Percentiles rank a stretch among this genome's conserved stretches.
phyloP scores from a whole-genome alignment of 202 grass and related monocot genomes.

The Musa balbisiana region DNA sequence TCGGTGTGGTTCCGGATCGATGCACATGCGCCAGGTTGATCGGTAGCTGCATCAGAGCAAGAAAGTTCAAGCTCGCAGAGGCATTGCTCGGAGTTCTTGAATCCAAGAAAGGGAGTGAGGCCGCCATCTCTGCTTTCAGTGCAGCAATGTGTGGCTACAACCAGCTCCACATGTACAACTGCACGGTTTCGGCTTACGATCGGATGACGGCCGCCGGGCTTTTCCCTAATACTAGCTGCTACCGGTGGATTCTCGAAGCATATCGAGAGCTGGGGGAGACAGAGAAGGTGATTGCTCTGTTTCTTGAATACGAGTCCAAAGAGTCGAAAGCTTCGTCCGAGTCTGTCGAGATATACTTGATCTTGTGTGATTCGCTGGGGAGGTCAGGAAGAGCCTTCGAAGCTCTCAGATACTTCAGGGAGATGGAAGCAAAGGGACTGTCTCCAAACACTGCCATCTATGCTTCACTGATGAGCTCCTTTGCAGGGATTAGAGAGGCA shows the following conservation, averaged over 20 bases:
- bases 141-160: conserved; percentile 77
- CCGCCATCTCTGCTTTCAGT: conserved; percentile 34
- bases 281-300: conserved; percentile 48
- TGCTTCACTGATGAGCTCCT: conserved; percentile 49
- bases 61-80: conserved; percentile 66
- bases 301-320: conserved; percentile 52
- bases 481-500: conserved; percentile 53
- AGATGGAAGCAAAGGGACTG: conserved; percentile 63
- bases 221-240: conserved; percentile 36
- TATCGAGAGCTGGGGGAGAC: conserved; percentile 42
- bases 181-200: conserved; percentile 51
- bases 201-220: conserved; percentile 42
- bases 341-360: conserved; percentile 38
- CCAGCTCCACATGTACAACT: conserved; percentile 80
- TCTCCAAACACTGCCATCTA: conserved; percentile 44
- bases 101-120: conserved; percentile 38
- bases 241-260: conserved; percentile 52
- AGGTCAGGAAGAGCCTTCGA: conserved; percentile 48
- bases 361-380: conserved; percentile 57
- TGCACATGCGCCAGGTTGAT: conserved; percentile 58
- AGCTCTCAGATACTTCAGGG: conserved; percentile 55
- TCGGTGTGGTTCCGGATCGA: conserved; percentile 51
- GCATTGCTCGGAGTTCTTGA: conserved; percentile 41
- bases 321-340: conserved; percentile 36
- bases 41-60: conserved; percentile 48